Percentiles rank a stretch among this genome's conserved stretches.
Evolutionary conservation across 768 basidiomycete genomes (phyloP).

Genomic region (Tulasnella sp.): DNA sequence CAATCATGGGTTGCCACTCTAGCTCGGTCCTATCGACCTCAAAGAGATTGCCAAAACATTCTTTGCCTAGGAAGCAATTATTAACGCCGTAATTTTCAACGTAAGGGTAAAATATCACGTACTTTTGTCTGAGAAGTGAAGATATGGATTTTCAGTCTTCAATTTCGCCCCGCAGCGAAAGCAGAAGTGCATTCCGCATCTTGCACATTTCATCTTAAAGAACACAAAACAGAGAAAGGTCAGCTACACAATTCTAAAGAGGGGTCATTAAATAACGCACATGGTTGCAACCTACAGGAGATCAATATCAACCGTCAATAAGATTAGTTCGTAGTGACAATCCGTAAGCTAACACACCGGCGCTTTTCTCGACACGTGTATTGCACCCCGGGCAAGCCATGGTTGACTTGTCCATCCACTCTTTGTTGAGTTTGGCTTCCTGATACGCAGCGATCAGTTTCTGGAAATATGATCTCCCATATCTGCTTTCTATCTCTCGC

Average conservation of each 20-base stretch:
- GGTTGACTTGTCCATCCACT: constrained; percentile 59
- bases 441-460: constrained; percentile 48
- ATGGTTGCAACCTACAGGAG: constrained; percentile 62
- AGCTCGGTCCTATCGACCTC: constrained; percentile 2
- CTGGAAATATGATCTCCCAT: constrained; percentile 47
- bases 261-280: constrained; percentile 35
- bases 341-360: neutral
- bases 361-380: constrained; percentile 41
- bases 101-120: neutral
- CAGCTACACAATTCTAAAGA: constrained; percentile 18
- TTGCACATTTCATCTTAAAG: constrained; percentile 60
- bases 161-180: constrained; percentile 59
- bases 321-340: neutral
- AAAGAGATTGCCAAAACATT: constrained; percentile 9
- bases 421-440: constrained; percentile 61
- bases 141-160: constrained; percentile 40
- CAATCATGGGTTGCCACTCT: constrained; percentile 8
- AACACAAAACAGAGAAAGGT: neutral
- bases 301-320: constrained; percentile 35
- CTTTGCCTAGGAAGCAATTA: neutral
- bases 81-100: neutral
- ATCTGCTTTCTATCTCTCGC: constrained; percentile 42
- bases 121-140: constrained; percentile 37
- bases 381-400: constrained; percentile 54
- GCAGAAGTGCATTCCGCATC: constrained; percentile 68